Conservation (phyloP, 169 alveolate species). For the Eimeria sp. region DNA sequence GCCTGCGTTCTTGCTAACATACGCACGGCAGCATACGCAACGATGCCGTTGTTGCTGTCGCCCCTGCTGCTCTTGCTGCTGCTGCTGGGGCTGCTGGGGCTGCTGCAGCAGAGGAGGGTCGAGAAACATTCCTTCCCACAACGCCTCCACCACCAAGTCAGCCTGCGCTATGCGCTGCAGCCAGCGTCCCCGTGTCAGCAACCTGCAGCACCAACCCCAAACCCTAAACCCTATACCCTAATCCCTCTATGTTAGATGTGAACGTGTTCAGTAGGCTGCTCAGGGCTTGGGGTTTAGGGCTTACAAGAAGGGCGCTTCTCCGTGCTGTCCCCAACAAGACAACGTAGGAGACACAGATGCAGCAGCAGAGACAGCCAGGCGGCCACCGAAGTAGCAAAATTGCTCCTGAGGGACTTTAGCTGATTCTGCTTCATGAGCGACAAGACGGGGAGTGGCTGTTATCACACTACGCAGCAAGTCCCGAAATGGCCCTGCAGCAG, state of each 20-base stretch:
- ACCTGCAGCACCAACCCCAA: constrained; percentile 15
- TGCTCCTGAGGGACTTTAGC: constrained; percentile 2
- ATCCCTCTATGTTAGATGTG: not conserved
- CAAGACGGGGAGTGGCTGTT: not conserved
- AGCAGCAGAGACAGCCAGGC: constrained; percentile 12
- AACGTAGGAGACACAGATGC: not conserved
- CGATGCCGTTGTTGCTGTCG: not conserved
- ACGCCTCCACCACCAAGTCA: constrained; percentile 35
- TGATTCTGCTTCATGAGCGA: not conserved
- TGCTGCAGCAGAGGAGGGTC: constrained; percentile 51
- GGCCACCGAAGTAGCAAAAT: constrained; percentile 1
- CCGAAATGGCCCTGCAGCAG: constrained; percentile 38
- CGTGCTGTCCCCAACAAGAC: not conserved
- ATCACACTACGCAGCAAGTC: not conserved
- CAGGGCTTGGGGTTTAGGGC: not conserved
- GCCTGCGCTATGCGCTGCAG: constrained; percentile 34
- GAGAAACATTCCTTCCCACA: constrained; percentile 21
- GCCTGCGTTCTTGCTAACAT: not conserved
- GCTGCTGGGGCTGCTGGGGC: constrained; percentile 11
- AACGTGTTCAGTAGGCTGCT: not conserved
- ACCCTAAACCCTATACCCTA: not conserved
- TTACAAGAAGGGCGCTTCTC: not conserved
- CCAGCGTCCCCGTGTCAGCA: constrained; percentile 43
- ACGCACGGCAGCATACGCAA: not conserved
- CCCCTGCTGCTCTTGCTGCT: not conserved